Evolutionary conservation across 352 stramenopile species (phyloP), one percentile per base, ranked within the genome.

Genomic region (Poterioochromonas sp.): DNA sequence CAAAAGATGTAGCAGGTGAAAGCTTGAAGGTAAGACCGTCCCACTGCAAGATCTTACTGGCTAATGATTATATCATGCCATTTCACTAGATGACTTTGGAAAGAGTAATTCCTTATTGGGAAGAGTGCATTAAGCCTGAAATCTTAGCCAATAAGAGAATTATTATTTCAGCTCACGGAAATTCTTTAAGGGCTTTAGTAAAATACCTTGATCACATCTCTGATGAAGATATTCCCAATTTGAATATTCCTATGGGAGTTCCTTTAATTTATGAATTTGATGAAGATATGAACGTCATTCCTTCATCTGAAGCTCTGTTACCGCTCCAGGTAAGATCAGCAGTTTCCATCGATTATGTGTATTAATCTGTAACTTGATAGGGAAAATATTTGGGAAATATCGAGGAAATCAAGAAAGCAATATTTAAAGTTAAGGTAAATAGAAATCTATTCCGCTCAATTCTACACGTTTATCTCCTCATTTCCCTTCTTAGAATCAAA

Each of bases 191-290:
- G 76, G 95, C 96, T 20, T 87, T 99, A 47, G 94, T 99, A 5
- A 98, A 98, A 87, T 92, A 98, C 84, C 87, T 99, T 77, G 96
- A 99, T 84, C 88, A 91, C 82, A 99, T 99, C 84, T 87, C 89
- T 32, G 91, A 97, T 82, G 91, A 97, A 82, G 89, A 90, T 20
- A 99, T 99, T 88, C 90, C 89, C 65, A 92, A 71, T 20, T 65
- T 98, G 73, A 95, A 97, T 83, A 98, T 98, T 83, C 93, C 91
- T 34, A 97, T 93, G 20, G 94, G 91, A 43, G 90, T 94, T 62
- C 94, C 94, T 37, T 87, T 98, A 41, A 89, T 98, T 54, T 97
- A 97, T 86, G 89, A 96, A 79, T 84, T 99, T 78, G 95, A 99
- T 85, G 94, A 98, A 77, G 91, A 98, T 87, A 86, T 98, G 80